Conservation (phyloP, 2,329 filamentous ascomycete genomes). For the Beauveria scarabaeidicola region DNA sequence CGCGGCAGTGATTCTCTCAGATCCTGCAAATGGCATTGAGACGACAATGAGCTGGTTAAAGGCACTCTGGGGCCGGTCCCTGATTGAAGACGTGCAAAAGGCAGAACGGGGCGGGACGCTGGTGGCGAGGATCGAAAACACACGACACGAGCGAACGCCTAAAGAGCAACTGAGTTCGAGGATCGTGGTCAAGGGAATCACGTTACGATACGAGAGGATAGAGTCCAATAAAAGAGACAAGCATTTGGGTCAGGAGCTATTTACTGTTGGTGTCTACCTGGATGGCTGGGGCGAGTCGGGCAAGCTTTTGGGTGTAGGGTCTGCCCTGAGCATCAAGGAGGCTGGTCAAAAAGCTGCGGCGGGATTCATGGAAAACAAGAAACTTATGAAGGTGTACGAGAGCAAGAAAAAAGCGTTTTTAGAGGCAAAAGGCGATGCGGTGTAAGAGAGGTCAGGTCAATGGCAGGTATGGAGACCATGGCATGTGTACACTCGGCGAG, state of each 20-base stretch:
- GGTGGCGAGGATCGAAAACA: slow-evolving; percentile 9
- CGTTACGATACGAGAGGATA: slow-evolving; percentile 53
- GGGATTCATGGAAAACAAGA: slow-evolving; percentile 57
- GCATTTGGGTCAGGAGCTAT: slow-evolving; percentile 45
- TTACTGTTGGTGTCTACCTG: slow-evolving; percentile 55
- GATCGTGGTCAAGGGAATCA: slow-evolving; percentile 49
- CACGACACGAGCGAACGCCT: slow-evolving; percentile 9
- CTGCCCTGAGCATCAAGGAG: slow-evolving; percentile 58
- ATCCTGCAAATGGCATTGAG: slow-evolving; percentile 52
- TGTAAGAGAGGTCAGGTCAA: background rate
- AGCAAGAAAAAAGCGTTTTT: slow-evolving; percentile 39
- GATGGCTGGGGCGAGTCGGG: slow-evolving; percentile 60
- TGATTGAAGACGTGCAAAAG: slow-evolving; percentile 44
- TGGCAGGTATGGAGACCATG: background rate
- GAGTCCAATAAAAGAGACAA: slow-evolving; percentile 43
- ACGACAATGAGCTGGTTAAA: slow-evolving; percentile 64
- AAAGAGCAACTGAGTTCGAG: slow-evolving; percentile 24
- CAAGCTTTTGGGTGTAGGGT: slow-evolving; percentile 54
- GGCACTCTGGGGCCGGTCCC: slow-evolving; percentile 60
- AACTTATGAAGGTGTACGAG: slow-evolving; percentile 44
- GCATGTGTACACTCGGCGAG: background rate
- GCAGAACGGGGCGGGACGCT: slow-evolving; percentile 23
- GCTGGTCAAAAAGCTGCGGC: slow-evolving; percentile 60
- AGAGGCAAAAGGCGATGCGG: slow-evolving; percentile 19
- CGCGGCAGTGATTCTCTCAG: slow-evolving; percentile 64